These are phyloP conservation scores for Maudiozyma turicensis DNA, from an alignment of 805 yeast species.

Conservation along the genomic window DNA sequence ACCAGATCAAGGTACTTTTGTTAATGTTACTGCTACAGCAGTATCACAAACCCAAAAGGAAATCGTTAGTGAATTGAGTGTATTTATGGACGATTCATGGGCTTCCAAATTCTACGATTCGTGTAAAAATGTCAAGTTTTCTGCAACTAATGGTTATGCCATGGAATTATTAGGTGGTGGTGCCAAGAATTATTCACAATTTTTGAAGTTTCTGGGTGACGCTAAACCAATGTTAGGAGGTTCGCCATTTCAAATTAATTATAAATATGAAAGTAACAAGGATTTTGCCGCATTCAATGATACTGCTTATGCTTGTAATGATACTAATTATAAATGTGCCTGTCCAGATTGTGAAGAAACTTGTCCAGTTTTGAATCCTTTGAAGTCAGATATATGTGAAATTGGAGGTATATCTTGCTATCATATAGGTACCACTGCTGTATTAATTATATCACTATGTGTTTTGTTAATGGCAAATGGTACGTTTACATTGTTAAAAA, in stretches of 20 bases:
- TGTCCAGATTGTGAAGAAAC: slow-evolving; percentile 81
- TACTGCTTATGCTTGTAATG: slow-evolving; percentile 43
- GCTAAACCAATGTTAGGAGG: slow-evolving; percentile 92
- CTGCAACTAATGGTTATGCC: slow-evolving; percentile 91
- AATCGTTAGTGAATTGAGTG: slow-evolving; percentile 64
- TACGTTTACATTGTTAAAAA: not conserved
- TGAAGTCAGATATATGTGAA: slow-evolving; percentile 38
- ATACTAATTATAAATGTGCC: slow-evolving; percentile 60
- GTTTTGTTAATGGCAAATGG: slow-evolving; percentile 10
- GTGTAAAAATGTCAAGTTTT: slow-evolving; percentile 81
- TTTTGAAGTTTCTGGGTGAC: slow-evolving; percentile 85
- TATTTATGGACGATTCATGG: slow-evolving; percentile 46
- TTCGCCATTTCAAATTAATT: slow-evolving; percentile 89
- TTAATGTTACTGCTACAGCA: slow-evolving; percentile 49
- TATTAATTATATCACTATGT: slow-evolving; percentile 30
- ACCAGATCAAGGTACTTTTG: slow-evolving; percentile 66
- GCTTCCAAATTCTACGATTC: slow-evolving; percentile 68
- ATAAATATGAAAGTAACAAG: slow-evolving; percentile 36
- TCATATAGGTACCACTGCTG: not conserved
- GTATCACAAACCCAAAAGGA: slow-evolving; percentile 34
- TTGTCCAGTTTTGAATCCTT: slow-evolving; percentile 59
- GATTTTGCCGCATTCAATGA: slow-evolving; percentile 12
- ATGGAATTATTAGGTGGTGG: slow-evolving; percentile 99
- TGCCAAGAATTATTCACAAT: slow-evolving; percentile 60
- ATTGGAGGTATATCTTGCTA: slow-evolving; percentile 64